Evolutionary conservation across 1,139 yeast genomes (phyloP).

Genomic region (Geotrichum candidum): DNA sequence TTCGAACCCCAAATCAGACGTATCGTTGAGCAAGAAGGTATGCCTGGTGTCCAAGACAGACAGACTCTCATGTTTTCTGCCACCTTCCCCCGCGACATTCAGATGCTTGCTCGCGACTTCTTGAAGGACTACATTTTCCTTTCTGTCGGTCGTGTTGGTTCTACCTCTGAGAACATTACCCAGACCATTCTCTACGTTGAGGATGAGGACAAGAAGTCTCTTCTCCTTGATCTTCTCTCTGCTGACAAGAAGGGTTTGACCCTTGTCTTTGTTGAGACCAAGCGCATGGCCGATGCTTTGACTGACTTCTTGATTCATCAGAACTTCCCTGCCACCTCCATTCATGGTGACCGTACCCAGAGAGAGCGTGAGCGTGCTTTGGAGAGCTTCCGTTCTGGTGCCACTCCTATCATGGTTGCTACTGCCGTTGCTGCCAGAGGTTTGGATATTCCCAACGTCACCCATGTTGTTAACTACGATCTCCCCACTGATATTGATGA

Average conservation of each 20-base stretch:
- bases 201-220: slow-evolving; percentile 90
- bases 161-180: slow-evolving; percentile 94
- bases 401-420: slow-evolving; percentile 90
- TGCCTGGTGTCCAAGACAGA: slow-evolving; percentile 87
- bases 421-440: slow-evolving; percentile 99
- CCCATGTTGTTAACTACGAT: slow-evolving; percentile 95
- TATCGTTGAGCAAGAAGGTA: slow-evolving; percentile 94
- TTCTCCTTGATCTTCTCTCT: slow-evolving; percentile 80
- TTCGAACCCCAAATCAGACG: slow-evolving; percentile 99
- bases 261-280: slow-evolving; percentile 93
- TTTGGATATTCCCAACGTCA: slow-evolving; percentile 97
- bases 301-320: slow-evolving; percentile 87
- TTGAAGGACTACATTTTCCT: slow-evolving; percentile 90
- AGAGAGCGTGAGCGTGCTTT: slow-evolving; percentile 96
- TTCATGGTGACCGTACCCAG: slow-evolving; percentile 98
- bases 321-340: slow-evolving; percentile 93
- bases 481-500: slow-evolving; percentile 96
- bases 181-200: slow-evolving; percentile 91
- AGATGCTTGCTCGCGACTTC: slow-evolving; percentile 94
- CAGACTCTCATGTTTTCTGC: slow-evolving; percentile 98
- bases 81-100: slow-evolving; percentile 97
- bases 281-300: slow-evolving; percentile 95
- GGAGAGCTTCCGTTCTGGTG: slow-evolving; percentile 78
- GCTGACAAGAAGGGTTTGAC: slow-evolving; percentile 77
- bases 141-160: slow-evolving; percentile 97